Evolutionary conservation across 805 yeast genomes (phyloP), one percentile per base, ranked within the genome.

Genomic region (Kuraishia molischiana): DNA sequence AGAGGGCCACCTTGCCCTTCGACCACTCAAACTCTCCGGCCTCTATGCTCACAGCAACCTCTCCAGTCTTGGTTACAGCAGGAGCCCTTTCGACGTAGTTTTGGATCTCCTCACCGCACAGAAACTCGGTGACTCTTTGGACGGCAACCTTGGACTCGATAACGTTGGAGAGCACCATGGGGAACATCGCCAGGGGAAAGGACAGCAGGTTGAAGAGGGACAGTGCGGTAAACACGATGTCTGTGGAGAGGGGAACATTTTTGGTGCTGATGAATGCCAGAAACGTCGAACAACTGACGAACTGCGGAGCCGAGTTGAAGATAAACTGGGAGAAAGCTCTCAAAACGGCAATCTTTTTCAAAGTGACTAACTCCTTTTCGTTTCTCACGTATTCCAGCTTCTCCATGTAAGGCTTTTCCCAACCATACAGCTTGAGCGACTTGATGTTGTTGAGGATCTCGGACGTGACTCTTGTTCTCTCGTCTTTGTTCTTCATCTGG

Each of bases 121-220:
- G 67, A 59, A 84, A 92, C 26, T 71, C 68, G 3, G 78, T 72
- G 47, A 92, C 70, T 69, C 99, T 77, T 29, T 67, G 63, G 24
- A 83, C 54, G 4, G 95, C 85, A 35, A 85, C 90, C 59, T 85
- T 83, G 2, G 97, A 86, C 58, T 92, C 98, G 43, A 94, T 80
- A 36, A 86, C 61, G 34, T 84, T 69, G 14, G 95, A 80, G 43
- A 92, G 76, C n/a, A 90, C 89, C 75, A 78, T 84, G 30, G 99
- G 99, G 44, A 92, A 71, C 29, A 86, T 85, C 9, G 94, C 89
- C 45, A 92, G 69, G 33, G 99, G 98, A 75, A 92, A 92, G 0
- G 83, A 71, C 42, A 92, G 71, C 53, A 92, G 65, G 57, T 90
- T 92, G 68, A 90, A 92, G 37, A 89, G 67, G 5, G 96, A 72